Base-by-base conservation (phyloP, 257 asterid species). In the Leonotis leonurus region DNA sequence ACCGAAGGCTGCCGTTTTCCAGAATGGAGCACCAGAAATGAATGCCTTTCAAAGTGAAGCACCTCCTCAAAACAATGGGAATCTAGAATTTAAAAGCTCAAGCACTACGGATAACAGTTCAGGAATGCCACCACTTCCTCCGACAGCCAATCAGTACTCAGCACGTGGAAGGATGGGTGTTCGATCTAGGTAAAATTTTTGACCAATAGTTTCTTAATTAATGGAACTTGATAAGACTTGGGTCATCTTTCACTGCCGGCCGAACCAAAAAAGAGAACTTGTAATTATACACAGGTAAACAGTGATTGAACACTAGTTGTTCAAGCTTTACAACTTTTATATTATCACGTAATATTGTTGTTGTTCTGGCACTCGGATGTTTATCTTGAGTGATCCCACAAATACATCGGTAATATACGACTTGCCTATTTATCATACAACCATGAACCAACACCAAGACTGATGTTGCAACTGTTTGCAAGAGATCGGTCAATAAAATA, bases 101-200 rank as follows among this genome's bases (percentile, higher is more conserved):
- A 55, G 76, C 55, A 32, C 64, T 22, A 21, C 26, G 52, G 96
- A 87, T 71, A 81, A 73, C 64, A 79, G 74, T 85, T 39, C 80
- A 26, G 99, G 97, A 76, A 83, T 93, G 37, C 97, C 97, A 48
- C 99, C 99, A 13, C 95, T 89, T 71, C 94, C 97, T 11, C 95
- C 99, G n/a, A 76, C 90, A 41, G 64, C 97, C 70, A 93, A 87
- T 73, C 99, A 89, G 63, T 87, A 81, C 69, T 81, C 96, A 1
- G 89, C 92, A 37, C 96, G 99, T 59, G 88, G 88, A 55, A 77
- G 97, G 71, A 74, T 70, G 75, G 88, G 94, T 39, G 90, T 89
- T 7, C 89, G 96, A 21, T 82, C 97, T 46, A 83, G 99, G 99
- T 84, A 87, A 81, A n/a, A 36, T 37, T 7, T 44, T 8, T n/a